Evolutionary conservation across 1,284 basidiomycete genomes (phyloP), one percentile per base, ranked within the genome.

Genomic region (Macrocystidia cucumis): DNA sequence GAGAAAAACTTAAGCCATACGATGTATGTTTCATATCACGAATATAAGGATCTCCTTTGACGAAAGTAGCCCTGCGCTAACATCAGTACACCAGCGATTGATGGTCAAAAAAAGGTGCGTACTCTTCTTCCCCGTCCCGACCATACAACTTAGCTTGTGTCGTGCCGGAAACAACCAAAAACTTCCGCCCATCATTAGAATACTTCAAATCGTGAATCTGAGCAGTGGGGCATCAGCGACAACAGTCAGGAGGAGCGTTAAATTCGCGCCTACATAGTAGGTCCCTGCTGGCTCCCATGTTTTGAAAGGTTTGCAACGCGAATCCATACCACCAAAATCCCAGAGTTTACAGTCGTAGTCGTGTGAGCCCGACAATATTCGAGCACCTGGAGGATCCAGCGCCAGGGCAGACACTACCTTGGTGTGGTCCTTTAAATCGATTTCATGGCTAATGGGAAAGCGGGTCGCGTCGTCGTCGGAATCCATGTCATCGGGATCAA

Each of bases 271-370:
- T 52, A 92, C 91, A 63, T 93, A 82, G 61, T 98, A 97, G 47
- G 81, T 88, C 41, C 89, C 91, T 39, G 85, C 80, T 40, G 92
- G 89, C 57, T 98, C 92, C 75, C 89, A 98, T 44, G 76, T 87
- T 62, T 91, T 89, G 74, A 98, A 98, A 9, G 96, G 93, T 55
- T 88, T 87, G 57, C 78, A 75, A 50, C 86, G 73, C 44, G 72
- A 65, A 49, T 88, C 86, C 95, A 99, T 98, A 5, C 96, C 96
- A 50, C 95, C 96, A 62, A 98, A 98, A 60, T 99, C 96, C 93
- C 93, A 99, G 35, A 98, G 61, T 60, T 98, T 98, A 60, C 88
- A 84, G 58, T 95, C 90, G 54, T 98, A 98, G 61, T 99, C 96
- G 59, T 97, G 86, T 11, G 87, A 88, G 7, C 96, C 96, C 2